phyloP scores from a whole-genome alignment of 345 rosid species.

The Lumnitzera littorea region DNA sequence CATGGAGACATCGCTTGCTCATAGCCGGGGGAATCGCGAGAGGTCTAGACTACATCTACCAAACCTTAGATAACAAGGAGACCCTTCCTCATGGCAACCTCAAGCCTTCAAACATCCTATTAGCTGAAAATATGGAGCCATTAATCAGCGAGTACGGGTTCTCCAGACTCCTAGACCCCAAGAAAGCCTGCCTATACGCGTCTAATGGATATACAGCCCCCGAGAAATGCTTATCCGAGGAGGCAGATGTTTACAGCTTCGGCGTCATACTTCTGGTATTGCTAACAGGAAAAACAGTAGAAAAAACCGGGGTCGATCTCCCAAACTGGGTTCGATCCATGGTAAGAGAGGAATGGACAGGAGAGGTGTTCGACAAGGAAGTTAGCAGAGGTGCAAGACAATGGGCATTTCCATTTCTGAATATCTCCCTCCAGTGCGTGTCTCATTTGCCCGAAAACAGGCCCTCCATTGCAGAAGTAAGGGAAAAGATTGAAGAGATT shows the following conservation, averaged over 20 bases:
- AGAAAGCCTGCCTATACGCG: slow-evolving; percentile 6
- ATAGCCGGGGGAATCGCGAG: slow-evolving; percentile 41
- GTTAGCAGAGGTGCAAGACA: slow-evolving; percentile 33
- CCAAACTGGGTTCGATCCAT: slow-evolving; percentile 58
- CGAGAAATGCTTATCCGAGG: slow-evolving; percentile 30
- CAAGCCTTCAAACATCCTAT: slow-evolving; percentile 52
- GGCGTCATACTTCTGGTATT: slow-evolving; percentile 48
- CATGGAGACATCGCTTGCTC: slow-evolving; percentile 44
- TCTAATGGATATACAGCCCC: slow-evolving; percentile 40
- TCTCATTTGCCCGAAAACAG: slow-evolving; percentile 31
- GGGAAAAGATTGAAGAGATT: slow-evolving; percentile 39
- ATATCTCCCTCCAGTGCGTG: slow-evolving; percentile 42
- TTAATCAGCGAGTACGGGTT: slow-evolving; percentile 43
- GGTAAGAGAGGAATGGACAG: slow-evolving; percentile 74
- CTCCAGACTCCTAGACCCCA: slow-evolving; percentile 24
- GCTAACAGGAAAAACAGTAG: slow-evolving; percentile 45
- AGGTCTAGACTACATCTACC: slow-evolving; percentile 43
- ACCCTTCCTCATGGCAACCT: slow-evolving; percentile 51
- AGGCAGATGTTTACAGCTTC: slow-evolving; percentile 45
- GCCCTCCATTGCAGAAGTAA: slow-evolving; percentile 29
- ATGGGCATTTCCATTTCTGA: slow-evolving; percentile 50
- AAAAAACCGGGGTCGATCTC: slow-evolving; percentile 44
- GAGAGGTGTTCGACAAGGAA: slow-evolving; percentile 60
- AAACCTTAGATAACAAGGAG: slow-evolving; percentile 16
- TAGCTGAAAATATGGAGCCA: slow-evolving; percentile 33